Evolutionary conservation across 2,329 filamentous ascomycete genomes (phyloP), one percentile per base, ranked within the genome.

Genomic region (Bipolaris zeicola): DNA sequence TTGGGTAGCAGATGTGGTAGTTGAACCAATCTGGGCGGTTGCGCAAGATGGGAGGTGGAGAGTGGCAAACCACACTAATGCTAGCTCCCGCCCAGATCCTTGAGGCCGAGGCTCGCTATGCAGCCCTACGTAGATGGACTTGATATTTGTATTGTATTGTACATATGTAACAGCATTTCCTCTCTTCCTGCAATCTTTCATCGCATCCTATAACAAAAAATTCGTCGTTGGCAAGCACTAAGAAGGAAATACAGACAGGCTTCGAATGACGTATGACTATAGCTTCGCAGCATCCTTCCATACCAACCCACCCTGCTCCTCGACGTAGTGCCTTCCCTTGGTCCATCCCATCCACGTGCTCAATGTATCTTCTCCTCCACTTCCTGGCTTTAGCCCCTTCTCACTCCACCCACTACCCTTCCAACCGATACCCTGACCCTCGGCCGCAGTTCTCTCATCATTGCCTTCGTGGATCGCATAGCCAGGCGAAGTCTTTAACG

Each of bases 321-420:
- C 79, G n/a, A 85, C 82, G 72, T 88, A 96, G 31, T 96, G 85
- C 57, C 77, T 81, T 0, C 90, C 92, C 66, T 80, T 84, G 57
- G 79, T 82, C 91, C 92, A 96, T 0, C 91, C 90, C 64, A 89
- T 80, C 94, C 94, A 97, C 47, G 82, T 74, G 48, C 77, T 78
- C 60, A 97, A 72, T 3, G 84, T 82, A 49, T 87, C 84, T 72
- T 92, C 88, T 1, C 91, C 92, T 4, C 90, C 91, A 22, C 87
- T 78, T 0, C 92, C 91, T 1, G 90, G 85, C 3, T 73, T 73
- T 52, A 97, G 73, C 0, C 82, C 76, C 20, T 76, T 77, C 16
- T 85, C 86, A 1, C 66, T 75, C 81, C 94, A 96, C 1, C 90
- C 90, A 48, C 80, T 80, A 0, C 90, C 90, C 47, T 86, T 75